Conservation (phyloP, 345 rosid genomes). For the Combretum micranthum region DNA sequence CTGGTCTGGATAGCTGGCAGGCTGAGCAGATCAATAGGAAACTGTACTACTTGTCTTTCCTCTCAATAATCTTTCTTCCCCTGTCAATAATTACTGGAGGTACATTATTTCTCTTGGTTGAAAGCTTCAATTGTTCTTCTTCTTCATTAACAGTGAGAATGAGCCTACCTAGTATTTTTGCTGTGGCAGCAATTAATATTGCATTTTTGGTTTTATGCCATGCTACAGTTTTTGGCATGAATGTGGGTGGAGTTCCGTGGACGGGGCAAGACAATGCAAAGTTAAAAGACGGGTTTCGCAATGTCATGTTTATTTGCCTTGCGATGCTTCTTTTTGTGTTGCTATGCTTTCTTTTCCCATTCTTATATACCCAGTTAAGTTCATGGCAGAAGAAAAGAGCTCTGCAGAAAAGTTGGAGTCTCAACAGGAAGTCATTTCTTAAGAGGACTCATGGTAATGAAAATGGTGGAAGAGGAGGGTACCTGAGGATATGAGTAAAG, state of each 20-base stretch:
- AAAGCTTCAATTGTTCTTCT: neutral
- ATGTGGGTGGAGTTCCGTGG: conserved; percentile 99
- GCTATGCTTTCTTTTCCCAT: conserved; percentile 66
- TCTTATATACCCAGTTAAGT: conserved; percentile 32
- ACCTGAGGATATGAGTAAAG: conserved; percentile 52
- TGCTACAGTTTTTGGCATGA: conserved; percentile 86
- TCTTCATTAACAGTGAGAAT: neutral
- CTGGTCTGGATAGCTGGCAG: conserved; percentile 94
- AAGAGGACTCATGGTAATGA: conserved; percentile 28
- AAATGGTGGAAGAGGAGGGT: conserved; percentile 53
- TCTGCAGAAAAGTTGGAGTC: conserved; percentile 60
- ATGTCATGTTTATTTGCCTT: conserved; percentile 71
- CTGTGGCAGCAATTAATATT: neutral
- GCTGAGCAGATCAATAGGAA: conserved; percentile 90
- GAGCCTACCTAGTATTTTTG: no score
- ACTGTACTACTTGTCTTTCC: conserved; percentile 91
- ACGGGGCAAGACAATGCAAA: conserved; percentile 62
- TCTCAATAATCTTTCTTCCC: conserved; percentile 91
- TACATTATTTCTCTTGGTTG: conserved; percentile 9
- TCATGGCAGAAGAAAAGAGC: conserved; percentile 51
- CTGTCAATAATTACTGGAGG: conserved; percentile 94
- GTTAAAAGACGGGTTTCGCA: conserved; percentile 66
- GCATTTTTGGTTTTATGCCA: neutral
- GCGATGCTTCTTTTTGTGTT: conserved; percentile 49
- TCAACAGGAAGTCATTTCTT: conserved; percentile 62